These are phyloP conservation scores for Lojkania enalia DNA, from an alignment of 2,329 filamentous ascomycete species.

Conservation along the genomic window DNA sequence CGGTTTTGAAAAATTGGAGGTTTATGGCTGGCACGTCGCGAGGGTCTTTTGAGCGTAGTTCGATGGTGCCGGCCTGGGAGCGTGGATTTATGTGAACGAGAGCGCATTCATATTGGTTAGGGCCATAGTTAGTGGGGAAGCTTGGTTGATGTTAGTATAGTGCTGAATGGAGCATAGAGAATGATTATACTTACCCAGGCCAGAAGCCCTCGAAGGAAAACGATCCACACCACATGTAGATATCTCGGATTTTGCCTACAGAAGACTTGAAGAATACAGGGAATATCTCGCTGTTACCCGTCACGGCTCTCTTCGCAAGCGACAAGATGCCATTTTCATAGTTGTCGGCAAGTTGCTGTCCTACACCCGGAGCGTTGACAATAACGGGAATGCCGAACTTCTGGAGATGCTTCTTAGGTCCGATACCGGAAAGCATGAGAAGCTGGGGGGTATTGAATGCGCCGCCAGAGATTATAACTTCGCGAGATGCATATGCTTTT, in stretches of 20 bases:
- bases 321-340: slow-evolving; percentile 27
- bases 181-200: slow-evolving; percentile 17
- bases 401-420: slow-evolving; percentile 57
- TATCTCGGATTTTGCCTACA: slow-evolving; percentile 26
- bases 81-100: slow-evolving; percentile 52
- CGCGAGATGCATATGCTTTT: slow-evolving; percentile 43
- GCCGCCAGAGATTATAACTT: slow-evolving; percentile 45
- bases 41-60: slow-evolving; percentile 62
- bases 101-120: slow-evolving; percentile 32
- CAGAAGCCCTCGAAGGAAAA: slow-evolving; percentile 35
- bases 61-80: slow-evolving; percentile 63
- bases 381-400: slow-evolving; percentile 57
- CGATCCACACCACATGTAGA: slow-evolving; percentile 36
- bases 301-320: slow-evolving; percentile 21
- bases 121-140: slow-evolving; percentile 25
- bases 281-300: slow-evolving; percentile 25
- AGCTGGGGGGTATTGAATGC: slow-evolving; percentile 66
- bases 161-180: slow-evolving; percentile 2
- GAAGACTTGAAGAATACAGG: slow-evolving; percentile 31
- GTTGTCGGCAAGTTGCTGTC: slow-evolving; percentile 37
- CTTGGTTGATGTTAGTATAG: slow-evolving; percentile 26
- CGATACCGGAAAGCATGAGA: slow-evolving; percentile 65
- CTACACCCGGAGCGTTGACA: slow-evolving; percentile 62
- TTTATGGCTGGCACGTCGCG: slow-evolving; percentile 62
- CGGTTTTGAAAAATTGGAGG: slow-evolving; percentile 41